A percentile compares a stretch with the other conserved stretches of the same genome.
Conservation (phyloP, 2,329 filamentous ascomycete genomes). For the Hypocrella siamensis region DNA sequence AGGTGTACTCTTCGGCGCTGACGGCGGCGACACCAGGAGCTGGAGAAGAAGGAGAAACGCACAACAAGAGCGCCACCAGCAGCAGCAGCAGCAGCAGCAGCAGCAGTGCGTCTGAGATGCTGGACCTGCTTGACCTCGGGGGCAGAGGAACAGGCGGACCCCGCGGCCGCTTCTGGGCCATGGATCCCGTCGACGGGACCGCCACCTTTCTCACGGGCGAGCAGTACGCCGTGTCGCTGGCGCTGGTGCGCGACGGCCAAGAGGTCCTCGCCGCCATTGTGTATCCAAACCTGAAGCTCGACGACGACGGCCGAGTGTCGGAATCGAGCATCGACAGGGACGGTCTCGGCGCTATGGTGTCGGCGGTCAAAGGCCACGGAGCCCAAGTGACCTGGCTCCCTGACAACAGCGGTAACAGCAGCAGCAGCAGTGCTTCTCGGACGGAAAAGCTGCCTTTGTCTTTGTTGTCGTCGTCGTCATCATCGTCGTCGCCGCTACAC, state of each 20-base stretch:
- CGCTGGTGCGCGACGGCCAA: constrained; percentile 38
- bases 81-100: background rate
- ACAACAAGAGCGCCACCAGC: background rate
- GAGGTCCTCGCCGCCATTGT: constrained; percentile 44
- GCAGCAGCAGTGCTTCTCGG: too few relatives aligned
- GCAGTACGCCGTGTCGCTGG: constrained; percentile 47
- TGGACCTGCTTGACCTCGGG: constrained; percentile 45
- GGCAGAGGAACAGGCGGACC: constrained; percentile 21
- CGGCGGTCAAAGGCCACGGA: constrained; percentile 16
- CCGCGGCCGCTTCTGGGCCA: constrained; percentile 36
- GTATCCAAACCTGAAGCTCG: constrained; percentile 39
- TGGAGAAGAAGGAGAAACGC: background rate
- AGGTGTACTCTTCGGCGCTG: constrained; percentile 24
- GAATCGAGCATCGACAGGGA: constrained; percentile 16
- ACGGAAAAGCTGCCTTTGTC: constrained; percentile 6
- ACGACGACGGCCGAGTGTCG: constrained; percentile 17
- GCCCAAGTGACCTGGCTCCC: constrained; percentile 13
- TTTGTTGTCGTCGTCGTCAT: background rate
- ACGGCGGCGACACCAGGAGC: constrained; percentile 1
- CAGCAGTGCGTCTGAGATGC: constrained; percentile 35
- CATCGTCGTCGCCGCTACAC: constrained; percentile 9
- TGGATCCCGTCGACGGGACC: constrained; percentile 51
- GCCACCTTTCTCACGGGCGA: constrained; percentile 43
- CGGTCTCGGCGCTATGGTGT: constrained; percentile 20
- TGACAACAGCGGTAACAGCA: too few relatives aligned